Evolutionary conservation across 169 alveolate genomes (phyloP).

Genomic region (Amoebophrya sp.): DNA sequence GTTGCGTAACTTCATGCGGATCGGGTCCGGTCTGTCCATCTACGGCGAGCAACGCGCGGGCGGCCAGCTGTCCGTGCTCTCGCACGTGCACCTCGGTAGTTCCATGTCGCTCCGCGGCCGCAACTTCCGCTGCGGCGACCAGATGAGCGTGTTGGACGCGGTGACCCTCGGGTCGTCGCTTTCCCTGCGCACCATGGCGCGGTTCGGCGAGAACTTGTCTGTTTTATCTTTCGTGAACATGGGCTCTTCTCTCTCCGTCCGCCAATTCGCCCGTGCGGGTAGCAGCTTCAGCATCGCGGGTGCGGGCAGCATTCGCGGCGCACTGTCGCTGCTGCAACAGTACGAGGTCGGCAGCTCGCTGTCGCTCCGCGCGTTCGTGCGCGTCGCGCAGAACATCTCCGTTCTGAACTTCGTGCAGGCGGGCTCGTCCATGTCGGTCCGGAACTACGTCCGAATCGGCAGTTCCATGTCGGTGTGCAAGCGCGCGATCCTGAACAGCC

Average conservation of each 20-base stretch:
- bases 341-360: slow-evolving; percentile 19
- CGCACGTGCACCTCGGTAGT: slow-evolving; percentile 16
- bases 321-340: too few relatives aligned
- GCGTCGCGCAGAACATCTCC: too few relatives aligned
- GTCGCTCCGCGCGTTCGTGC: too few relatives aligned
- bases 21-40: slow-evolving; percentile 32
- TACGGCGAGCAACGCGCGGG: background rate
- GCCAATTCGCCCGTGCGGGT: too few relatives aligned
- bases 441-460: slow-evolving; percentile 26
- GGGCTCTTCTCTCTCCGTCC: slow-evolving; percentile 25
- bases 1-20: background rate
- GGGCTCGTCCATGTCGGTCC: slow-evolving; percentile 24
- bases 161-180: background rate
- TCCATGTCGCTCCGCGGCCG: slow-evolving; percentile 8
- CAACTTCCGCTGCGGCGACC: slow-evolving; percentile 19
- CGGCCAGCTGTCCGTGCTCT: slow-evolving; percentile 3
- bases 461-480: background rate
- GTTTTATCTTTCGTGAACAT: too few relatives aligned
- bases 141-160: background rate
- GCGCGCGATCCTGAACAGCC: background rate
- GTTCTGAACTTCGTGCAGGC: background rate
- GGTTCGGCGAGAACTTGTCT: too few relatives aligned
- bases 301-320: too few relatives aligned
- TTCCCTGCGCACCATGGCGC: slow-evolving; percentile 5
- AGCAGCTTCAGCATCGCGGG: too few relatives aligned